Evolutionary conservation across 2,329 filamentous ascomycete genomes (phyloP), one percentile per base, ranked within the genome.

Genomic region (Geosmithia flava): DNA sequence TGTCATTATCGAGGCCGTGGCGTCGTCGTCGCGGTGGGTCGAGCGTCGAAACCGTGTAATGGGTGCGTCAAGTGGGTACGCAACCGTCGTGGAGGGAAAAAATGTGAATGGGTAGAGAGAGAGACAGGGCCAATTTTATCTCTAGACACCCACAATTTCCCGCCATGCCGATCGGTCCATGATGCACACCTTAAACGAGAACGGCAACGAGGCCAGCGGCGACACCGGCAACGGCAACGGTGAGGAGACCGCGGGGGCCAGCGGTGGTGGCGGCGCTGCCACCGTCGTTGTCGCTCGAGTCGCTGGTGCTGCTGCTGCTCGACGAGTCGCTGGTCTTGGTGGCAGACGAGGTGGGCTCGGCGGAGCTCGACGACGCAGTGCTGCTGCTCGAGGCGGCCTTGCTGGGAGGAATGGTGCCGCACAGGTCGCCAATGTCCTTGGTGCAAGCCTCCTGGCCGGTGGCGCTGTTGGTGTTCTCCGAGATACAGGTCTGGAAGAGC

Each of bases 401-500:
- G 19, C 15, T 40, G 44, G 53, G 47, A 51, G 63, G 53, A 44
- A 69, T 60, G 23, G 58, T 68, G 48, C 71, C 74, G 59, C 76
- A 80, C 29, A 70, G 63, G 51, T 64, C 60, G 49, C 63, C 42
- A 56, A 75, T 78, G 54, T 68, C 66, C 29, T 58, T 59, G 39
- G 61, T 70, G 67, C 76, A 80, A 52, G 67, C 66, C 33, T 59
- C 56, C 62, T 78, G 75, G 41, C 59, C 69, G 10, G 53, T 55
- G 19, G 62, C 56, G 56, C 70, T 63, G 59, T 65, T 65, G 27
- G 64, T 62, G 56, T 71, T 68, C 44, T 58, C 50, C 2, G 40
- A 43, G 54, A 69, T 75, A 64, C 76, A 80, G 50, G 71, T 61
- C 23, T 56, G 52, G 60, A 66, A 76, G 41, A 74, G 69, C 51